A percentile compares a stretch with the other conserved stretches of the same genome.
phyloP scores from a whole-genome alignment of 2,329 filamentous ascomycete species.

The Mycosphaerella sp. region DNA sequence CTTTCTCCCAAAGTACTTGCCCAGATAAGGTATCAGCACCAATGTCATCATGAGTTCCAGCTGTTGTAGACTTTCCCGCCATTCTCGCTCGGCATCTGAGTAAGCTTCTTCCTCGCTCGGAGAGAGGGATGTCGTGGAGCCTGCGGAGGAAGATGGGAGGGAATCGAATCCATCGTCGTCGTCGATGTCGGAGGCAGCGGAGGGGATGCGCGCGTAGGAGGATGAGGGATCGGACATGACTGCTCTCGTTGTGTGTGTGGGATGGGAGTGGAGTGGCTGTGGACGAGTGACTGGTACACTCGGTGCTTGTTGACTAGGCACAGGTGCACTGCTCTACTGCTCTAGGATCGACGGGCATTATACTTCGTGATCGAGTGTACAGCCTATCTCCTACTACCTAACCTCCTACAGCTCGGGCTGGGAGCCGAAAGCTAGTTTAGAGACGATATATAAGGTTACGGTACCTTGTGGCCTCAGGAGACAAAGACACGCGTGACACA shows the following conservation, averaged over 20 bases:
- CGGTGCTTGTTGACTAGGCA: not conserved
- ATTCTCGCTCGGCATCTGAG: conserved; percentile 88
- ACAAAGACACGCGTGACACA: too few relatives aligned
- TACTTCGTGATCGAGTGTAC: too few relatives aligned
- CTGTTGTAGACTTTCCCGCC: conserved; percentile 91
- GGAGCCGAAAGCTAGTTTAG: not conserved
- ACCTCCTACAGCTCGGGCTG: not conserved
- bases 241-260: not conserved
- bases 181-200: conserved; percentile 13
- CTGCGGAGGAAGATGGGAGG: conserved; percentile 47
- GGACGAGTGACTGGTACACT: conserved; percentile 6
- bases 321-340: too few relatives aligned
- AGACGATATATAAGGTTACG: not conserved
- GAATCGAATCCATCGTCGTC: conserved; percentile 43
- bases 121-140: conserved; percentile 42
- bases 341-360: too few relatives aligned
- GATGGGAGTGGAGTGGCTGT: not conserved
- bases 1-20: conserved; percentile 90
- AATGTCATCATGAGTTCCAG: conserved; percentile 88
- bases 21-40: conserved; percentile 87
- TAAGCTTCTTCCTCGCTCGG: conserved; percentile 43
- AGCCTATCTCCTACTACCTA: too few relatives aligned
- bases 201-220: conserved; percentile 44
- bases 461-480: too few relatives aligned
- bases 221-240: conserved; percentile 44